These are phyloP conservation scores for Colletotrichum lindemuthianum DNA, from an alignment of 2,329 filamentous ascomycete genomes.

Conservation along the genomic window DNA sequence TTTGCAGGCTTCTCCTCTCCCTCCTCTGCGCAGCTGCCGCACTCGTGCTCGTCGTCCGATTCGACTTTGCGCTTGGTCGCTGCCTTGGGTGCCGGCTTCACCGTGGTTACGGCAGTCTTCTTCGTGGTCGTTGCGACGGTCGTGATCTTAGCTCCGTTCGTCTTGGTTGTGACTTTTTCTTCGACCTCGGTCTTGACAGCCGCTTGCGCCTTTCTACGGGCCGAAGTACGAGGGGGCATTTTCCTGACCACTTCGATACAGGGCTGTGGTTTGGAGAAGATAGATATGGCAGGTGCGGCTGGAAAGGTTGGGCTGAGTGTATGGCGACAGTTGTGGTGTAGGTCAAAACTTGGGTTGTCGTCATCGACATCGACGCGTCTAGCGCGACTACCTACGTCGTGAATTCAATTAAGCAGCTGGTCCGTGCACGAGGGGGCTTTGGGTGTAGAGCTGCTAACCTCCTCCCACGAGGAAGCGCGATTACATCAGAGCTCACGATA, in stretches of 20 bases:
- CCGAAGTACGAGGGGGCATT: constrained; percentile 48
- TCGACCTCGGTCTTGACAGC: constrained; percentile 40
- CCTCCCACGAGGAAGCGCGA: not conserved
- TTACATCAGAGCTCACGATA: no score
- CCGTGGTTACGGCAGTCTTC: constrained; percentile 30
- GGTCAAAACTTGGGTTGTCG: not conserved
- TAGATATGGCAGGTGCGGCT: not conserved
- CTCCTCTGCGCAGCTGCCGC: constrained; percentile 38
- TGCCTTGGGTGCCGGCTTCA: constrained; percentile 33
- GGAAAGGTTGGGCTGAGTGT: not conserved
- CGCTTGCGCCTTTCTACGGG: constrained; percentile 43
- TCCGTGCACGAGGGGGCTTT: not conserved
- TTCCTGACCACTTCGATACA: not conserved
- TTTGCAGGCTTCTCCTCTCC: constrained; percentile 47
- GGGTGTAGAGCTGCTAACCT: not conserved
- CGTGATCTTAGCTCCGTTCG: constrained; percentile 24
- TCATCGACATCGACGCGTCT: constrained; percentile 20
- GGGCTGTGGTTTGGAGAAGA: not conserved
- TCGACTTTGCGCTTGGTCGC: constrained; percentile 46
- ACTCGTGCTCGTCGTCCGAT: constrained; percentile 40
- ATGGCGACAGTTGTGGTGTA: not conserved
- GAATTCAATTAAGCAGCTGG: constrained; percentile 18
- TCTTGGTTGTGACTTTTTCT: constrained; percentile 37
- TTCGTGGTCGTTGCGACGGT: constrained; percentile 22
- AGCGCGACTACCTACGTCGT: constrained; percentile 14